Conservation (phyloP, 2,329 filamentous ascomycete genomes). For the Colletotrichum aenigma region DNA sequence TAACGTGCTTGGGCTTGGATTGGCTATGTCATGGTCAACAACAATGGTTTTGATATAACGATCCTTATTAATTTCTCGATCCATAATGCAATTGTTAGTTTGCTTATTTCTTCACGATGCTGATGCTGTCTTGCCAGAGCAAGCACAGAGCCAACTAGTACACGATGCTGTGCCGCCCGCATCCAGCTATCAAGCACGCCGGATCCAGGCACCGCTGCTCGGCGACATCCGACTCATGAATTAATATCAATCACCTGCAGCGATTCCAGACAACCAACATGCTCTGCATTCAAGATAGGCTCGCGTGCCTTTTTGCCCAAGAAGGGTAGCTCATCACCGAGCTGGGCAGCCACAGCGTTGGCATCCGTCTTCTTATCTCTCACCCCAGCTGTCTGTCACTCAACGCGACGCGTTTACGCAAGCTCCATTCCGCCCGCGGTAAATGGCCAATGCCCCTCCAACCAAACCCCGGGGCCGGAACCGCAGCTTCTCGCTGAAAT, state of each 20-base stretch:
- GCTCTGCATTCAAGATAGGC: neutral
- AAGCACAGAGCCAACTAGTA: neutral
- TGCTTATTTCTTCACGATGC: neutral
- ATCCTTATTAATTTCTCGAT: neutral
- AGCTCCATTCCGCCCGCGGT: neutral
- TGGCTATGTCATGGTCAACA: neutral
- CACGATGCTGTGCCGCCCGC: neutral
- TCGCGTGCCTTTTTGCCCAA: constrained; percentile 11
- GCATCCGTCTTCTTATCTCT: neutral
- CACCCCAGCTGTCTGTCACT: neutral
- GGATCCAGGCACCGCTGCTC: neutral
- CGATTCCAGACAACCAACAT: neutral
- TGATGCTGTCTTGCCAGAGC: neutral
- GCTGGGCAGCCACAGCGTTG: neutral
- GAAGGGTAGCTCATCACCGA: neutral
- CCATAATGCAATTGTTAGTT: neutral
- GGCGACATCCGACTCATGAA: neutral
- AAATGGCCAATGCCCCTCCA: neutral
- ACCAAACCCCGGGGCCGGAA: neutral
- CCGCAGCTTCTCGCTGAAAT: neutral
- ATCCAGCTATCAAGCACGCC: neutral
- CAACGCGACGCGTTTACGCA: neutral
- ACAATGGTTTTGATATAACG: neutral
- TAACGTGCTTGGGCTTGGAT: neutral
- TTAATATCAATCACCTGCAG: neutral